Evolutionary conservation across 2,329 filamentous ascomycete genomes (phyloP), one percentile per base, ranked within the genome.

Genomic region (Penicillium sp.): DNA sequence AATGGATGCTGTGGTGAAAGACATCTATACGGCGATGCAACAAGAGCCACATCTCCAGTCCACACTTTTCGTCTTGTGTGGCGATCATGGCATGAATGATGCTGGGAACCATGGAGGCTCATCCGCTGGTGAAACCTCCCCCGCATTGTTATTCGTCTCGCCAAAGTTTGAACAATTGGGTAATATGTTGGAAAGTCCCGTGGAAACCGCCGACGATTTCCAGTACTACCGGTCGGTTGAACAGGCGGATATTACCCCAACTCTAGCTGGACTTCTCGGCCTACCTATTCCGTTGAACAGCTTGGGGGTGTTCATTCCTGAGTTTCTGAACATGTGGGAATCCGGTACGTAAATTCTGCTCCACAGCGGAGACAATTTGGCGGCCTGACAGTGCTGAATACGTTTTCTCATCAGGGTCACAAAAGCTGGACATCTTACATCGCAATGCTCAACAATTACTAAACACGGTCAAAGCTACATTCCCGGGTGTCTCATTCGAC

Each of bases 81-180:
- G 94, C 53, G 95, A 99, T 67, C 94, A 99, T 70, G 94, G 94
- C n/a, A 99, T 99, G 94, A 99, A 97, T 65, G 93, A 97, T 65
- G 94, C 90, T 20, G 94, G 94, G 2, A 97, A 97, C 64, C 94
- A 99, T 70, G 94, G 94, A 27, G 94, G 93, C 37, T 97, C 93
- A 9, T 92, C 92, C 0, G 85, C 91, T 1, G 93, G 94, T 42
- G 94, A 99, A 77, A 97, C 94, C 1, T 97, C 93, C 1, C 89
- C 94, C 0, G 94, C 94, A 15, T 77, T 99, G 9, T 83, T 97
- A 20, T 97, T 99, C 71, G 84, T 96, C 60, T 94, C 92, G 2
- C 92, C 93, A 0, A 94, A 91, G 67, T 80, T 96, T 42, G 84
- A 82, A 66, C 69, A 75, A 1, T 76, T 92, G 6, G 79, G 81